phyloP scores from a whole-genome alignment of 805 yeast species.

The Metschnikowia proteae region DNA sequence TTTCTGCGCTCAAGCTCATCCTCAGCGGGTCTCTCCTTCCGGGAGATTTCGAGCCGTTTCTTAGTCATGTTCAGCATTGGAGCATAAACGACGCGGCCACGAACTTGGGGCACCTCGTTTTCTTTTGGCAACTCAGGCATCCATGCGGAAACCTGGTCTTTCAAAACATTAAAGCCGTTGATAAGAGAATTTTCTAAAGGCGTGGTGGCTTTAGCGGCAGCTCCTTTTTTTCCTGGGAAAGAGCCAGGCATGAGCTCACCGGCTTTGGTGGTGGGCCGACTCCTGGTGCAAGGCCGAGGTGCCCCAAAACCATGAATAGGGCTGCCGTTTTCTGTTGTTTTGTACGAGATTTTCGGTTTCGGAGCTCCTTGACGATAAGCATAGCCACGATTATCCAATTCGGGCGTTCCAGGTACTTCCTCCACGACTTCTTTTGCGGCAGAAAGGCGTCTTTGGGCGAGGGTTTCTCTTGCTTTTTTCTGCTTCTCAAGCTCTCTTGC shows the following conservation, averaged over 20 bases:
- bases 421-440: neutral
- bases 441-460: neutral
- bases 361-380: neutral
- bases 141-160: neutral
- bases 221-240: neutral
- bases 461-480: neutral
- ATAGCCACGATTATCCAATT: neutral
- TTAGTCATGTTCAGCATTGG: slow-evolving; percentile 3
- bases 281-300: neutral
- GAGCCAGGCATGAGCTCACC: neutral
- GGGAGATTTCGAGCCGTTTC: neutral
- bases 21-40: slow-evolving; percentile 1
- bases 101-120: neutral
- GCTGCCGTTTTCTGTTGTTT: neutral
- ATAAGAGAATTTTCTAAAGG: neutral
- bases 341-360: neutral
- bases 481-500: neutral
- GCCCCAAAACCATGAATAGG: neutral
- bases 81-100: neutral
- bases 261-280: neutral
- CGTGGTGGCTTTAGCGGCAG: neutral
- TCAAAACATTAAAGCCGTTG: neutral
- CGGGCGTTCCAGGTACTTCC: neutral
- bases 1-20: slow-evolving; percentile 1
- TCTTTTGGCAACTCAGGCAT: neutral